Base-by-base conservation (phyloP, 768 basidiomycete genomes). In the Pilatotrama ljubarskyi region DNA sequence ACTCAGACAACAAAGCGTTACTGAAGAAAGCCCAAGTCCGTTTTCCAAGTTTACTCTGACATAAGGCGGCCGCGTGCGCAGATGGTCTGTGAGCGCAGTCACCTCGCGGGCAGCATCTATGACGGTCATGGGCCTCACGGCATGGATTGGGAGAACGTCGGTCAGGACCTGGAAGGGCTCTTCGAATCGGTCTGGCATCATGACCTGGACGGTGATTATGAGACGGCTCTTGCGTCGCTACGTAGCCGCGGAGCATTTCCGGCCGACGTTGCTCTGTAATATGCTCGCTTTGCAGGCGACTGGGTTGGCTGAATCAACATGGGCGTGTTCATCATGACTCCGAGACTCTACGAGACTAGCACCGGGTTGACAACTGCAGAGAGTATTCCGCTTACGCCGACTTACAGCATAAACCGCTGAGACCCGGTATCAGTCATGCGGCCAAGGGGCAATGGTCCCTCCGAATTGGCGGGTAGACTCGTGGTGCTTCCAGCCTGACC, bases 181-280 rank as follows among this genome's bases (percentile, higher is more conserved):
- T 84, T 76, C 78, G 75, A 74, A 32, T 74, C 75, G 14, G 76
- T 85, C 14, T 85, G 81, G 81, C 71, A 76, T 38, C 75, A 84
- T 65, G 78, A 82, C n/a, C n/a, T 63, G 22, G 43, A 66, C 57
- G 68, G 63, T 47, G 81, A 83, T 55, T 67, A 82, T 2, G 63
- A 69, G 13, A 58, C 53, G 5, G 77, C 78, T 1, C 50, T 74
- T 29, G 61, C 57, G 8, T 52, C 24, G 44, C 74, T 66, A 41
- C 59, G 66, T 51, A 60, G 66, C 32, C 49, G 36, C 4, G 61
- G 60, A 5, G 44, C 54, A 6, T 61, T 61, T 22, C 20, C 43
- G 5, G 36, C 13, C 5, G 22, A 9, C 7, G n/a, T 11, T 22
- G 22, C 40, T 43, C 11, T n/a, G 6, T 24, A 42, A 40, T 43